A percentile compares a stretch with the other conserved stretches of the same genome.
phyloP scores from a whole-genome alignment of 2,329 filamentous ascomycete species.

The Dothiorella sarmentorum region DNA sequence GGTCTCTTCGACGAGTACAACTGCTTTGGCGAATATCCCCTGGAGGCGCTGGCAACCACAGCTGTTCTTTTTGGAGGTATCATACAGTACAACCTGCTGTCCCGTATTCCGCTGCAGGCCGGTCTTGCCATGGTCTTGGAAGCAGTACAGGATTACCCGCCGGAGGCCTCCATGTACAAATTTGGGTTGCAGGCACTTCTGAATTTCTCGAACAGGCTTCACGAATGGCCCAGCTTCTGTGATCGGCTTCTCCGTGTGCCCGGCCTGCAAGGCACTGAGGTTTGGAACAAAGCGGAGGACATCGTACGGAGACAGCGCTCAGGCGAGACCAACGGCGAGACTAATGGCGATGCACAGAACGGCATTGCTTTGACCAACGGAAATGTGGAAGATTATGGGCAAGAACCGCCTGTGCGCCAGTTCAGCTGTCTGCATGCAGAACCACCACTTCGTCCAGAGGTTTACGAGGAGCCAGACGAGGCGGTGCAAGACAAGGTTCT shows the following conservation, averaged over 20 bases:
- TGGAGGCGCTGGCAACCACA: slow-evolving; percentile 93
- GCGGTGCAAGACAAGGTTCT: slow-evolving; percentile 89
- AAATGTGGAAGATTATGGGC: slow-evolving; percentile 35
- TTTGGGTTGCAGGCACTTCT: slow-evolving; percentile 94
- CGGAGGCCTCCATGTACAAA: slow-evolving; percentile 92
- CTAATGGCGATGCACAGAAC: slow-evolving; percentile 43
- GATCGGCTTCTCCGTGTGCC: slow-evolving; percentile 78
- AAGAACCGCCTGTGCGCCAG: slow-evolving; percentile 62
- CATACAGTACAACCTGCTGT: slow-evolving; percentile 88
- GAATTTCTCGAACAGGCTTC: slow-evolving; percentile 76
- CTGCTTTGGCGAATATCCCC: slow-evolving; percentile 90
- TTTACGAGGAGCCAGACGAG: slow-evolving; percentile 78
- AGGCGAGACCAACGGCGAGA: slow-evolving; percentile 54
- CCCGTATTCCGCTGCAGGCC: slow-evolving; percentile 84
- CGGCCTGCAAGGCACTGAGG: slow-evolving; percentile 77
- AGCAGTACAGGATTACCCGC: slow-evolving; percentile 78
- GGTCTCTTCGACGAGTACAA: slow-evolving; percentile 96
- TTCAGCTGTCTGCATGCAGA: slow-evolving; percentile 80
- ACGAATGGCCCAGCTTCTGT: slow-evolving; percentile 96
- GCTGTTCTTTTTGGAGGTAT: slow-evolving; percentile 96
- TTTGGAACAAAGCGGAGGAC: slow-evolving; percentile 77
- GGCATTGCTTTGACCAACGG: slow-evolving; percentile 65
- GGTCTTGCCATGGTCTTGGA: slow-evolving; percentile 98
- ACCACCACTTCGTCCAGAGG: slow-evolving; percentile 57
- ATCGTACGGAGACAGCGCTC: slow-evolving; percentile 68